phyloP scores from a whole-genome alignment of 2,329 filamentous ascomycete genomes.

The Alternaria ventricosa region DNA sequence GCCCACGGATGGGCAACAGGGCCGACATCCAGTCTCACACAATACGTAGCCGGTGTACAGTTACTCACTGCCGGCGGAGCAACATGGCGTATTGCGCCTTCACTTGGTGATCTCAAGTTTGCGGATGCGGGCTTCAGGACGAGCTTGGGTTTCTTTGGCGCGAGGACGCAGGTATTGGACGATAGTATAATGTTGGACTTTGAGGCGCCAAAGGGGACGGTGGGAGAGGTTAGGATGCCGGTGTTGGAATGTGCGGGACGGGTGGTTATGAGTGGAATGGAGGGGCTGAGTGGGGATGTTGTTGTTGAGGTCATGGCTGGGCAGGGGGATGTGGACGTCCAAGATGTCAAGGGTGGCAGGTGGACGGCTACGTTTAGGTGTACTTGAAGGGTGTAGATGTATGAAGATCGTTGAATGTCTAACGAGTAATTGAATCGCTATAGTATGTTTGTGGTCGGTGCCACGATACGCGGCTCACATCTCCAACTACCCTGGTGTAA shows the following conservation, averaged over 20 bases:
- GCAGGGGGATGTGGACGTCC: constrained; percentile 17
- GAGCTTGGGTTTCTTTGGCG: constrained; percentile 46
- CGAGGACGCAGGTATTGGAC: constrained; percentile 31
- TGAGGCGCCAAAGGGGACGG: constrained; percentile 39
- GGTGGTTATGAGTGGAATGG: constrained; percentile 24
- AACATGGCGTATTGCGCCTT: constrained; percentile 48
- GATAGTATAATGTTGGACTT: constrained; percentile 31
- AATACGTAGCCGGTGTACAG: constrained; percentile 52
- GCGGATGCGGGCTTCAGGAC: constrained; percentile 50
- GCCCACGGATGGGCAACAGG: constrained; percentile 61
- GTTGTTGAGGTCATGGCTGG: constrained; percentile 22
- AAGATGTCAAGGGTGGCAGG: constrained; percentile 27
- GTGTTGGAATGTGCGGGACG: constrained; percentile 25
- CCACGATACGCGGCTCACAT: background rate
- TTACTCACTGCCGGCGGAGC: constrained; percentile 46
- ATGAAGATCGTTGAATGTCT: background rate
- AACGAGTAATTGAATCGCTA: background rate
- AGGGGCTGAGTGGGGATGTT: constrained; percentile 22
- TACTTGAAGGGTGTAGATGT: background rate
- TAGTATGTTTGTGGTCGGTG: background rate
- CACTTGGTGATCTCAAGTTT: constrained; percentile 44
- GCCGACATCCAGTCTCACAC: constrained; percentile 54
- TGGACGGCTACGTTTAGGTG: constrained; percentile 30
- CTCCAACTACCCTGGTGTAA: background rate
- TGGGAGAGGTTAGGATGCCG: constrained; percentile 37